Evolutionary conservation across 306 rosid species (phyloP).

Genomic region (Quercus ilex): DNA sequence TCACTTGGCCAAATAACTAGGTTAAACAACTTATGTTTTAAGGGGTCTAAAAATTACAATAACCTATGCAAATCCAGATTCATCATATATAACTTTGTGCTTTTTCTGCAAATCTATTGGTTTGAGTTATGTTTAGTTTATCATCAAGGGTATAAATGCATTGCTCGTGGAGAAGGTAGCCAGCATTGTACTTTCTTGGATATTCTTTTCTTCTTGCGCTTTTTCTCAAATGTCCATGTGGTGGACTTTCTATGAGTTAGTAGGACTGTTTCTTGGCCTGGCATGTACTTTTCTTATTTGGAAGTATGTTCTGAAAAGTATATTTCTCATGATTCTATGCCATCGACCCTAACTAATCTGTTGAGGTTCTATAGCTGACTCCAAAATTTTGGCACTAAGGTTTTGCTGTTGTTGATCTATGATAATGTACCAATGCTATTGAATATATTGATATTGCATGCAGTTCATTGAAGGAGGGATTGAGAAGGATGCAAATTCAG

Average conservation of each 20-base stretch:
- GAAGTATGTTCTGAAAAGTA: not conserved
- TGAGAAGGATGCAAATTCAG: conserved; percentile 45
- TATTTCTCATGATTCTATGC: conserved; percentile 15
- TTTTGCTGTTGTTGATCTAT: conserved; percentile 7
- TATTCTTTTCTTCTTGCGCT: not conserved
- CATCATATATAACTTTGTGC: not conserved
- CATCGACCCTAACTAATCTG: not conserved
- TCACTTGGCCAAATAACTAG: too few species aligned
- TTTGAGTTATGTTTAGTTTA: not conserved
- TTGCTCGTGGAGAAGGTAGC: not conserved
- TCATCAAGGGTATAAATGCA: not conserved
- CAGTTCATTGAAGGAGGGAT: conserved; percentile 63
- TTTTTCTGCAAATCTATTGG: not conserved
- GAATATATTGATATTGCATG: conserved; percentile 15
- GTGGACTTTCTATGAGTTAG: not conserved
- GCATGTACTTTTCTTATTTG: not conserved
- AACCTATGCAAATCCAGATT: not conserved
- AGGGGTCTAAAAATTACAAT: too few species aligned
- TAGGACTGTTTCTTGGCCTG: conserved; percentile 5
- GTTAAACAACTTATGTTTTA: too few species aligned
- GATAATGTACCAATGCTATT: conserved; percentile 16
- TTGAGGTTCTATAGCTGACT: too few species aligned
- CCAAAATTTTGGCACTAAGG: too few species aligned
- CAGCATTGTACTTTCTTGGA: not conserved
- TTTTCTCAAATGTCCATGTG: not conserved